phyloP scores from a whole-genome alignment of 2,329 filamentous ascomycete genomes.

The Chaetomium strumarium region DNA sequence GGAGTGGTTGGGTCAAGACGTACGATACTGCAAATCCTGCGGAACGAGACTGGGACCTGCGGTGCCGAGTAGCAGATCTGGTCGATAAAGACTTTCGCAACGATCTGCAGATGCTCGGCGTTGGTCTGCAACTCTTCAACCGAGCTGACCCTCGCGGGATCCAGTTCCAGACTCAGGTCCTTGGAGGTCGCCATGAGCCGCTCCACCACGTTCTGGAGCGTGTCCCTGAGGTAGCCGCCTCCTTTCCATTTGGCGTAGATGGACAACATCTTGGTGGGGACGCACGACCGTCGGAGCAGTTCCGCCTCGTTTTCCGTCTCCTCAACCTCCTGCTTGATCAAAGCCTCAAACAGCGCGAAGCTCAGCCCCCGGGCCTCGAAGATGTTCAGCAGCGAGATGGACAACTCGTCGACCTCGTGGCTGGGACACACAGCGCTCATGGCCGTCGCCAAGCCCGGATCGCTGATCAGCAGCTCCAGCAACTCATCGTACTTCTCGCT shows the following conservation, averaged over 20 bases:
- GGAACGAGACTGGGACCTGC: constrained; percentile 57
- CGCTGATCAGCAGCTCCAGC: constrained; percentile 56
- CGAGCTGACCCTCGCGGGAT: constrained; percentile 55
- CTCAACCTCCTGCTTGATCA: constrained; percentile 64
- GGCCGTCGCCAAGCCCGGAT: constrained; percentile 56
- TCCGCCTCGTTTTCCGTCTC: constrained; percentile 66
- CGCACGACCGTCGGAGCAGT: constrained; percentile 60
- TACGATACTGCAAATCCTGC: constrained; percentile 62
- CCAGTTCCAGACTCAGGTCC: constrained; percentile 62
- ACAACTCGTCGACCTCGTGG: constrained; percentile 62
- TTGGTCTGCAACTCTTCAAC: constrained; percentile 61
- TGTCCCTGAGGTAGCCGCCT: constrained; percentile 54
- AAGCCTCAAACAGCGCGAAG: constrained; percentile 57
- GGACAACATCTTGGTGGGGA: constrained; percentile 67
- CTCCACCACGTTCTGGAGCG: constrained; percentile 61
- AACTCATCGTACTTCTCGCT: constrained; percentile 64
- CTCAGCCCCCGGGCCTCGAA: constrained; percentile 60
- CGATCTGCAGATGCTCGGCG: constrained; percentile 57
- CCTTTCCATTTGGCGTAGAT: constrained; percentile 70
- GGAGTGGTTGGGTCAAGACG: no score
- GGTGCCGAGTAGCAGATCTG: constrained; percentile 60
- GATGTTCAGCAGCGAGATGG: constrained; percentile 62
- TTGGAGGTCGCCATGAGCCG: constrained; percentile 60
- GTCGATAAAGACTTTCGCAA: constrained; percentile 66
- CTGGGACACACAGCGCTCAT: constrained; percentile 63